Evolutionary conservation across 768 basidiomycete genomes (phyloP).

Genomic region (Lactarius hengduanensis): DNA sequence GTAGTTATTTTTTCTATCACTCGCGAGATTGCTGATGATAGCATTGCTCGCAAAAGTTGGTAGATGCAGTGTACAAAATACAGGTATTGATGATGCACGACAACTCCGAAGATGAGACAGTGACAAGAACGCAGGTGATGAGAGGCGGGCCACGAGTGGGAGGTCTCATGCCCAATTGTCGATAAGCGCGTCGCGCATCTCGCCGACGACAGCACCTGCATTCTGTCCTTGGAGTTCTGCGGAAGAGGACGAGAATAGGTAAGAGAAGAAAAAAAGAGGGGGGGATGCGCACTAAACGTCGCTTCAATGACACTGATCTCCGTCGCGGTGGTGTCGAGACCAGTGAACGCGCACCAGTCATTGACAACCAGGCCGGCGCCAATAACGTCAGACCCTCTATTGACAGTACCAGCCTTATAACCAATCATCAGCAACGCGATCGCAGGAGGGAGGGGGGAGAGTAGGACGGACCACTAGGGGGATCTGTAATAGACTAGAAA

Average conservation of each 20-base stretch:
- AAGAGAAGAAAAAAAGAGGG: constrained; percentile 11
- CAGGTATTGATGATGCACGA: constrained; percentile 24
- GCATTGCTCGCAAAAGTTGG: background rate
- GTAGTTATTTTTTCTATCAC: background rate
- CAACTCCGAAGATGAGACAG: background rate
- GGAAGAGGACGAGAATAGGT: constrained; percentile 1
- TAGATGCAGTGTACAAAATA: constrained; percentile 22
- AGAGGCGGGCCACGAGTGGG: background rate
- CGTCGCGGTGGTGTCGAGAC: constrained; percentile 98
- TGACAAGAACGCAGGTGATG: background rate
- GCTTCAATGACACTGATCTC: constrained; percentile 99
- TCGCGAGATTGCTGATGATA: background rate
- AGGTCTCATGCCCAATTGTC: constrained; percentile 78
- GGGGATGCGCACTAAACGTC: constrained; percentile 76
- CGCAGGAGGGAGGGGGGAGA: background rate
- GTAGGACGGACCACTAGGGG: constrained; percentile 79
- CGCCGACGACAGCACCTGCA: constrained; percentile 52
- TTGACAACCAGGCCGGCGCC: constrained; percentile 98
- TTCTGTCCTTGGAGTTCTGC: constrained; percentile 58
- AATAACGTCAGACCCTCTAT: constrained; percentile 96
- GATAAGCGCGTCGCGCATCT: constrained; percentile 59
- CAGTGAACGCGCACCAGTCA: constrained; percentile 99
- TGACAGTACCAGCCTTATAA: constrained; percentile 90
- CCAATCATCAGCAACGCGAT: background rate
- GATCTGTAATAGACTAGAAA: constrained; percentile 90